Evolutionary conservation across 2,329 filamentous ascomycete genomes (phyloP).

Genomic region (Neurospora sp.): DNA sequence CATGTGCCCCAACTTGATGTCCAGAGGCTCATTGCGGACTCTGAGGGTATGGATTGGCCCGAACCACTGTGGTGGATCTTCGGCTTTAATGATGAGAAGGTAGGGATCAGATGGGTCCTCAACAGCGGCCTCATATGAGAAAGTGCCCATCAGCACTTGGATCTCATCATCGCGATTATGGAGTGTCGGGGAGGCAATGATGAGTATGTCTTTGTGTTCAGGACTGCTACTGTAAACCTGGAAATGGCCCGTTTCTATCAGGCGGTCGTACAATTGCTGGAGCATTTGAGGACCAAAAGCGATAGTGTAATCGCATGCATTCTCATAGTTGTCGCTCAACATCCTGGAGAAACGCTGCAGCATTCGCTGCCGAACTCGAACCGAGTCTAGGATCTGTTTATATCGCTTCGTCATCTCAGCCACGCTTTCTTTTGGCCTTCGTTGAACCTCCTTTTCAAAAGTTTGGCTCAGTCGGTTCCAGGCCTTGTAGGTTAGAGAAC

Average conservation of each 20-base stretch:
- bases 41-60: constrained; percentile 64
- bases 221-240: constrained; percentile 64
- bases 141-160: constrained; percentile 71
- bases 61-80: constrained; percentile 70
- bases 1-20: constrained; percentile 78
- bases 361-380: constrained; percentile 91
- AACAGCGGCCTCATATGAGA: constrained; percentile 42
- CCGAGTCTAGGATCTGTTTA: constrained; percentile 89
- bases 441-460: constrained; percentile 84
- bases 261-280: constrained; percentile 68
- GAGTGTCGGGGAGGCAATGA: constrained; percentile 77
- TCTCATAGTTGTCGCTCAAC: constrained; percentile 88
- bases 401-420: constrained; percentile 94
- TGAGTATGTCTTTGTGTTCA: constrained; percentile 66
- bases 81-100: constrained; percentile 73
- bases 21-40: constrained; percentile 68
- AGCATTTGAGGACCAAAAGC: constrained; percentile 58
- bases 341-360: constrained; percentile 90
- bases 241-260: constrained; percentile 78
- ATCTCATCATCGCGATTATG: constrained; percentile 71
- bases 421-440: constrained; percentile 72
- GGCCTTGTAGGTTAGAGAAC: constrained; percentile 85
- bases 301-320: constrained; percentile 90
- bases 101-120: constrained; percentile 77
- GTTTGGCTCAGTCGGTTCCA: constrained; percentile 79